Evolutionary conservation across 768 basidiomycete genomes (phyloP), one percentile per base, ranked within the genome.

Genomic region (Phanerodontia chrysosporium): DNA sequence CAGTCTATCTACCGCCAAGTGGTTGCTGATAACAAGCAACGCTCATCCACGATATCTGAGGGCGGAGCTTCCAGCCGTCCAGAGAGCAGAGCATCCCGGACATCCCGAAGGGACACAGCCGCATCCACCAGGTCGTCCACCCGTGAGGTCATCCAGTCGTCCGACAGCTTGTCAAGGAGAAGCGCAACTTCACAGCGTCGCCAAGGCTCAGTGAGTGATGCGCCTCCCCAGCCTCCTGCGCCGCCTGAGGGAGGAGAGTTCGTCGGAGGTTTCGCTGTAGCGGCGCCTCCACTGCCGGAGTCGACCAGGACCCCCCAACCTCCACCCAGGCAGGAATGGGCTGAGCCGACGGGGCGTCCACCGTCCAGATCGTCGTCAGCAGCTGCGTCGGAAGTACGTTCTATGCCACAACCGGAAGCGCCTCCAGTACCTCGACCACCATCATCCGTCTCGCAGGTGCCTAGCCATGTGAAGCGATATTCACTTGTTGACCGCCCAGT

Each of bases 1-100:
- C 96, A 99, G 73, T 86, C 89, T 39, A 79, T 86, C 63, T 97
- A 96, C 73, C 85, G 93, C 24, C 83, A 84, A 64, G 81, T 89
- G 59, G 80, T 87, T 27, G 83, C 85, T 28, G 86, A 89, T 60
- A 79, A 82, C 58, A 77, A 79, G 58, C 79, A 80, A 54, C 77
- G 77, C 59, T 72, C 75, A 2, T 82, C 87, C 9, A 79, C 78
- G 0, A 24, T 46, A 8, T 61, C 64, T 0, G 59, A 60, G 5
- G 35, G 57, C 14, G 65, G 63, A 7, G 68, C 76, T 13, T 80
- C 82, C 52, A 82, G 83, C 13, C 80, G 84, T 60, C 75, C 77
- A 6, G 84, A 82, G 46, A 85, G 81, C 57, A 82, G 84, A 35
- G 78, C 83, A 10, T 85, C 84, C 2, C 58, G 71, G 1, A 72